Evolutionary conservation across 331 rosid genomes (phyloP), one percentile per base, ranked within the genome.

Genomic region (Pyrus hybrid): DNA sequence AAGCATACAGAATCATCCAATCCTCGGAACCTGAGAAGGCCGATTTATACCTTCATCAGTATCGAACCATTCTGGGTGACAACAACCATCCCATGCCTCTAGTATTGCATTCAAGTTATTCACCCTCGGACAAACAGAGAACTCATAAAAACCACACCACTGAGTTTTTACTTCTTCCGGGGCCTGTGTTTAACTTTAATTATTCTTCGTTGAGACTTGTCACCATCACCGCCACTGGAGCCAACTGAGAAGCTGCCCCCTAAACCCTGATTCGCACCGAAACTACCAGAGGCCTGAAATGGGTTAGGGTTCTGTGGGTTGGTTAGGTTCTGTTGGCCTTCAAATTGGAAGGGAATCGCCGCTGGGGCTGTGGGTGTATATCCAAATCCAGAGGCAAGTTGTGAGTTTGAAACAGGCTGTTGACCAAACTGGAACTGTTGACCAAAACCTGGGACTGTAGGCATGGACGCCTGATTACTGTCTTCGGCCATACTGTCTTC

Each of bases 401-500:
- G 90, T 56, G 88, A 78, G 32, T 82, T 84, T 11, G 85, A 71
- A 29, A 85, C 62, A 5, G 90, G 86, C 37, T 78, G 91, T 79
- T 90, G 96, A 32, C 83, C 81, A 13, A 90, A 90, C 73, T 68
- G 65, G 14, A 88, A 81, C 29, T 79, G 92, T 83, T 90, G 97
- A 30, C 83, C 83, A 30, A 92, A 90, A 68, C 60, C 73, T 37
- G 93, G 82, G 43, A 70, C 73, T 8, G 84, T 23, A 3, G 91
- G 83, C 4, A 62, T 68, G 16, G 87, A 47, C 51, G 83, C 78
- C 79, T 87, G 92, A 64, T 87, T 67, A 18, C 82, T 86, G 80
- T 92, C 99, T 81, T 94, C 99, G 1, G 97, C 96, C 97, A 94
- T 92, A 83, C 93, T 87, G 80, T 94, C 97, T 80, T 87, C 97